These are phyloP conservation scores for Crassisporium funariophilum DNA, from an alignment of 768 basidiomycete species.

Conservation along the genomic window DNA sequence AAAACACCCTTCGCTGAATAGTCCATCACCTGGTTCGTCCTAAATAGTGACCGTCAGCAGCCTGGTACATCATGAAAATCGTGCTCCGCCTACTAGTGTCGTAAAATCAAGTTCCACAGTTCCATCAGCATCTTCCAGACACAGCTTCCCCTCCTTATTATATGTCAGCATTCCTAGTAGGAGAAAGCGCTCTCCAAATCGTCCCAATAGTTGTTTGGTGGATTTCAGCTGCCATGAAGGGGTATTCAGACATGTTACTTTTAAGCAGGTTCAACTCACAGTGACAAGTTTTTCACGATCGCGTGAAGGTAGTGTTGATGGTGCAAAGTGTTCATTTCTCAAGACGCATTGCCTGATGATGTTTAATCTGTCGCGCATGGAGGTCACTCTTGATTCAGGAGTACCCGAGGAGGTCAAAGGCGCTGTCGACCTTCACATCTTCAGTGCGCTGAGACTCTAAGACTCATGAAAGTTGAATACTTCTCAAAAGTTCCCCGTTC, in stretches of 20 bases:
- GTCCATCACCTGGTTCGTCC: constrained; percentile 91
- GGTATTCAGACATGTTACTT: neutral
- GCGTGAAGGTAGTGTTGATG: constrained; percentile 88
- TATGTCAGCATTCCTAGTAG: constrained; percentile 91
- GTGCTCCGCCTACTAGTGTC: constrained; percentile 74
- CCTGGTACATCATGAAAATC: neutral
- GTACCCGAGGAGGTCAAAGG: constrained; percentile 77
- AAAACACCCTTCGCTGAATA: constrained; percentile 96
- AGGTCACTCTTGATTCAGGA: constrained; percentile 77
- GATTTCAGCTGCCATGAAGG: constrained; percentile 70
- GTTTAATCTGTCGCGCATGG: constrained; percentile 82
- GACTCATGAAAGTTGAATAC: constrained; percentile 42
- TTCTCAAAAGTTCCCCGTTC: constrained; percentile 88
- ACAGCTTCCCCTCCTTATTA: constrained; percentile 87
- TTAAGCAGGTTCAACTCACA: constrained; percentile 42
- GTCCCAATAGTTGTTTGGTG: constrained; percentile 92
- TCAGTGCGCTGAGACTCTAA: constrained; percentile 1
- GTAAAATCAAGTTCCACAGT: constrained; percentile 86
- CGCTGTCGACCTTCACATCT: constrained; percentile 45
- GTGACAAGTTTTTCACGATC: constrained; percentile 89
- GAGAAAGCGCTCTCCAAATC: constrained; percentile 87
- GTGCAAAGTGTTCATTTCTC: constrained; percentile 96
- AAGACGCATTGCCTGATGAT: constrained; percentile 93
- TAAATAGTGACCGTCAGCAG: constrained; percentile 21
- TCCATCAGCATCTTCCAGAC: constrained; percentile 93